These are phyloP conservation scores for Wickerhamomyces mucosus DNA, from an alignment of 805 yeast species.

Conservation along the genomic window DNA sequence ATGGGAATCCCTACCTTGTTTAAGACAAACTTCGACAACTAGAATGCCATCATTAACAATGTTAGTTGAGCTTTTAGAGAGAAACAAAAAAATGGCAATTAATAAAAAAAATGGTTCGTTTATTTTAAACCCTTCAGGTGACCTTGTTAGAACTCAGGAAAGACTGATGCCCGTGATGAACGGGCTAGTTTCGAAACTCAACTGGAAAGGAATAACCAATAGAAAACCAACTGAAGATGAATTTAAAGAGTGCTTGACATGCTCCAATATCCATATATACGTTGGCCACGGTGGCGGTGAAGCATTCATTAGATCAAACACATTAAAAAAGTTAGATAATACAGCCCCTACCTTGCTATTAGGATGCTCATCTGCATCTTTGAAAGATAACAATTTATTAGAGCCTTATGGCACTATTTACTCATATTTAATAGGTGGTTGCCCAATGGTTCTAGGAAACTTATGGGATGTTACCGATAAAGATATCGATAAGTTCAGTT, in stretches of 20 bases:
- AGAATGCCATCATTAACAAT: slow-evolving; percentile 61
- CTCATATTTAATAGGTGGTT: slow-evolving; percentile 70
- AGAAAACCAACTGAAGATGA: slow-evolving; percentile 47
- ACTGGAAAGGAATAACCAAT: slow-evolving; percentile 50
- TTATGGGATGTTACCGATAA: slow-evolving; percentile 97
- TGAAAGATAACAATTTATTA: slow-evolving; percentile 46
- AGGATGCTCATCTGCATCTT: slow-evolving; percentile 85
- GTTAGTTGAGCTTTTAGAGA: slow-evolving; percentile 29
- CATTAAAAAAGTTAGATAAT: slow-evolving; percentile 32
- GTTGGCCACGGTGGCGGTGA: slow-evolving; percentile 98
- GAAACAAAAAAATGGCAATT: slow-evolving; percentile 11
- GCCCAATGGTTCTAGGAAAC: slow-evolving; percentile 76
- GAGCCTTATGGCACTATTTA: slow-evolving; percentile 72
- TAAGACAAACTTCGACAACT: slow-evolving; percentile 49
- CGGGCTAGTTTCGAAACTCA: slow-evolving; percentile 15
- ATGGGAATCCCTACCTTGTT: slow-evolving; percentile 73
- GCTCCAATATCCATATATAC: slow-evolving; percentile 52
- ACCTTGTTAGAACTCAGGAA: slow-evolving; percentile 57
- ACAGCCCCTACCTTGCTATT: slow-evolving; percentile 59
- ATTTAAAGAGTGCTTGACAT: slow-evolving; percentile 32
- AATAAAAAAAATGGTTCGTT: slow-evolving; percentile 36
- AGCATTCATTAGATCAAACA: slow-evolving; percentile 53
- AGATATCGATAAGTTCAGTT: slow-evolving; percentile 77
- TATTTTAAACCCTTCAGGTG: slow-evolving; percentile 77
- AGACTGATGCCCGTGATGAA: slow-evolving; percentile 39